A percentile compares a stretch with the other conserved stretches of the same genome.
These are phyloP conservation scores for Allium sativum DNA, from an alignment of 106 monocot genomes.

Conservation along the genomic window DNA sequence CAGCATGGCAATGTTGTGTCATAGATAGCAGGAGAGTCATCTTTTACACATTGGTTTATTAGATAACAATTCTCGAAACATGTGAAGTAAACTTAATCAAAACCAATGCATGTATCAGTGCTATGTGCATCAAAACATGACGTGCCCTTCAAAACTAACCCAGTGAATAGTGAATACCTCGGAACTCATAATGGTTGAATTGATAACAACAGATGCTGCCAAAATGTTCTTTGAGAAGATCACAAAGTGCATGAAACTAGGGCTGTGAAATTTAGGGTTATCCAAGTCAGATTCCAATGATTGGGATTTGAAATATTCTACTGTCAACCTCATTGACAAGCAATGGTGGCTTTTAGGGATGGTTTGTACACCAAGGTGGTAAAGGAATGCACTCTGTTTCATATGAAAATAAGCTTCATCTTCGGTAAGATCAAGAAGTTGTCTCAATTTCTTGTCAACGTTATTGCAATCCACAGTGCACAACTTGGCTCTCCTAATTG, in stretches of 20 bases:
- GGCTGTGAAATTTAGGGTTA: constrained; percentile 21
- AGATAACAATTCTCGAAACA: too few relatives aligned
- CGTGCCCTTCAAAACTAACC: too few relatives aligned
- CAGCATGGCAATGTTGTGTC: not conserved
- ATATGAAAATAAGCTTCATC: constrained; percentile 79
- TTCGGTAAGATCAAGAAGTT: constrained; percentile 75
- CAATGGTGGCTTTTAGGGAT: constrained; percentile 85
- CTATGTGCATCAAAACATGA: too few relatives aligned
- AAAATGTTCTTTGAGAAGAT: constrained; percentile 70
- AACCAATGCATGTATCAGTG: too few relatives aligned
- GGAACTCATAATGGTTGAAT: constrained; percentile 72
- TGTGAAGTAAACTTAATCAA: too few relatives aligned
- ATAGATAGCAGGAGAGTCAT: too few relatives aligned
- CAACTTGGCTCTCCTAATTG: constrained; percentile 42
- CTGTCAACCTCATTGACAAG: constrained; percentile 86
- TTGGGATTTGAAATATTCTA: constrained; percentile 56
- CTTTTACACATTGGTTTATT: too few relatives aligned
- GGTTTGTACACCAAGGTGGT: constrained; percentile 80
- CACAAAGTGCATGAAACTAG: constrained; percentile 46
- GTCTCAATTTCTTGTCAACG: constrained; percentile 78
- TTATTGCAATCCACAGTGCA: constrained; percentile 60
- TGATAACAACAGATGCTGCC: constrained; percentile 67
- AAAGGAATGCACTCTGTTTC: constrained; percentile 83
- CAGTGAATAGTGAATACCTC: constrained; percentile 30
- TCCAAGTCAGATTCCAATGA: constrained; percentile 16